phyloP scores from a whole-genome alignment of 352 stramenopile species.

The Pythium vanterpoolii region DNA sequence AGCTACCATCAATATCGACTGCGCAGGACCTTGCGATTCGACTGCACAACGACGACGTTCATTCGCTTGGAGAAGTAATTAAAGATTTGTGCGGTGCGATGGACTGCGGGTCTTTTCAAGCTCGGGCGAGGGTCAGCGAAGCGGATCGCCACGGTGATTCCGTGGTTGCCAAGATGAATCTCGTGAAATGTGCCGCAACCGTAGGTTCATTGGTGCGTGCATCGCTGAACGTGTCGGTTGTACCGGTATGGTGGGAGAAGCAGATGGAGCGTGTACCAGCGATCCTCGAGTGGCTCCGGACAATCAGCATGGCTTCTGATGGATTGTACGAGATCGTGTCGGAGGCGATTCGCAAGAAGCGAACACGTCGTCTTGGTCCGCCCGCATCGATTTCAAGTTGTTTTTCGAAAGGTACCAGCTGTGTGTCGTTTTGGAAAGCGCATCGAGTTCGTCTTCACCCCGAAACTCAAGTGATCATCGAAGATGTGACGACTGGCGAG shows the following conservation, averaged over 20 bases:
- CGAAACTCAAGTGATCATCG: conserved; percentile 3
- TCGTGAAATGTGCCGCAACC: conserved; percentile 47
- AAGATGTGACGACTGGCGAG: neutral
- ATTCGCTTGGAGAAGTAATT: conserved; percentile 71
- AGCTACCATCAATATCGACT: conserved; percentile 18
- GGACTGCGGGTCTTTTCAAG: conserved; percentile 47
- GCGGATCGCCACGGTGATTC: conserved; percentile 62
- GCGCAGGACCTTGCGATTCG: conserved; percentile 39
- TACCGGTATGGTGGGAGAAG: conserved; percentile 62
- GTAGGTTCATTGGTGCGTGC: conserved; percentile 53
- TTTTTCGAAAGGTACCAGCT: neutral
- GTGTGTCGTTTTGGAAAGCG: conserved; percentile 9
- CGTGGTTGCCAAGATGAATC: conserved; percentile 32
- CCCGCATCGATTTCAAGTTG: conserved; percentile 31
- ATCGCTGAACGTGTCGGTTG: conserved; percentile 70
- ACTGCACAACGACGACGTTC: conserved; percentile 85
- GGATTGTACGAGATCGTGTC: conserved; percentile 69
- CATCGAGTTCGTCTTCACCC: conserved; percentile 12
- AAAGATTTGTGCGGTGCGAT: conserved; percentile 59
- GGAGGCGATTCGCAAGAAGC: conserved; percentile 53
- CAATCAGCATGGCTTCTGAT: conserved; percentile 66
- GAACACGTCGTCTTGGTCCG: conserved; percentile 29
- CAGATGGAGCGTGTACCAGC: conserved; percentile 50
- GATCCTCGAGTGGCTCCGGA: conserved; percentile 73
- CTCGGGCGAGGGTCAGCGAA: conserved; percentile 46